Conservation (phyloP, 2,329 filamentous ascomycete genomes). For the Aspergillus udagawae region DNA sequence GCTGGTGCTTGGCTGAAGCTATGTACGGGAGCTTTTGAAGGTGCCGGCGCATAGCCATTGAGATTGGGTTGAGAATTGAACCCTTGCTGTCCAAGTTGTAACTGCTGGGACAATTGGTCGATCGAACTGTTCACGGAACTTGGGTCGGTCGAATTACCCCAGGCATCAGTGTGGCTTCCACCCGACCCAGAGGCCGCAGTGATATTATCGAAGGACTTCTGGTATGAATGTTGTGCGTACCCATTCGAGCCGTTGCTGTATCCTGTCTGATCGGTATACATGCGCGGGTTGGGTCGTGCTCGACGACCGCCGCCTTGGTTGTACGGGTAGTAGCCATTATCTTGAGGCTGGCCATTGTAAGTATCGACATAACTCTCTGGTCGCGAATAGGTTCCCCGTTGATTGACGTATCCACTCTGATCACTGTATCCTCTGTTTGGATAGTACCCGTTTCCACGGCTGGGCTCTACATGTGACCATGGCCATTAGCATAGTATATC, state of each 20-base stretch:
- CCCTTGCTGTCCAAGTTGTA: conserved; percentile 57
- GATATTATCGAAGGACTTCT: conserved; percentile 82
- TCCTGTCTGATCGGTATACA: conserved; percentile 30
- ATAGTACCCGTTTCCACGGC: conserved; percentile 21
- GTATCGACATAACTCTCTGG: conserved; percentile 45
- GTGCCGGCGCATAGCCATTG: conserved; percentile 16
- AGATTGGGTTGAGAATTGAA: conserved; percentile 44
- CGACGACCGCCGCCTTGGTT: conserved; percentile 39
- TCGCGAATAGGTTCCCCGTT: conserved; percentile 35
- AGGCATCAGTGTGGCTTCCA: conserved; percentile 67
- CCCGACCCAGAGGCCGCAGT: conserved; percentile 63
- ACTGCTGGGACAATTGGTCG: conserved; percentile 61
- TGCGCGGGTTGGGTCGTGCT: conserved; percentile 30
- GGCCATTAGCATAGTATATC: not conserved
- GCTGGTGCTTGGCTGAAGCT: conserved; percentile 7
- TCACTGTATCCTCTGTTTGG: conserved; percentile 30
- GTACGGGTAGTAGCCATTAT: not conserved
- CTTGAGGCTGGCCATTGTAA: conserved; percentile 9
- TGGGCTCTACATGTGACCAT: conserved; percentile 13
- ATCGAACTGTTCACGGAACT: conserved; percentile 92
- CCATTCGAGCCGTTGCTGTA: conserved; percentile 31
- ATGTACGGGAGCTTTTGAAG: not conserved
- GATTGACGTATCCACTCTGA: conserved; percentile 30
- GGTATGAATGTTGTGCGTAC: conserved; percentile 52
- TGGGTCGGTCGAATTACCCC: conserved; percentile 79